Base-by-base conservation (phyloP, 202 grass and related monocot species). In the Thinopyrum obtusiflorum region DNA sequence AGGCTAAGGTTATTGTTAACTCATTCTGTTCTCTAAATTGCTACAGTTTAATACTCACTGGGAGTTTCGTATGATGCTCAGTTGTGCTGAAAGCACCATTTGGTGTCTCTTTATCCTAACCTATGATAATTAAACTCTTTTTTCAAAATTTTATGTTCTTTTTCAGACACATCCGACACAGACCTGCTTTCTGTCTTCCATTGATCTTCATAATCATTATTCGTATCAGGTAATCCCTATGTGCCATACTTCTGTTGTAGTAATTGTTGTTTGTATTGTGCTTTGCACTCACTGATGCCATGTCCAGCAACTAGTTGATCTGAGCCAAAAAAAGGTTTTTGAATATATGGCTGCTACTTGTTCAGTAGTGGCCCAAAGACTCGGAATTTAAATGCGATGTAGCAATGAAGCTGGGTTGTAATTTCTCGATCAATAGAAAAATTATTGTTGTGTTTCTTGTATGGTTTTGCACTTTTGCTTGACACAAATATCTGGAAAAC, bases 161-260 rank as follows among this genome's bases (percentile, higher is more conserved):
- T 81, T 23, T 23, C 87, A 98, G 93, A 98, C 95, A 12, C 95
- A 98, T 86, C 95, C 95, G 66, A 95, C 95, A 68, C 95, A 98
- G 79, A 98, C 93, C 37, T 98, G 95, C 83, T 98, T 98, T 84
- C 63, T 98, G 68, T 98, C 93, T 78, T 94, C 91, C 55, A 92
- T 98, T 83, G 93, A 98, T 92, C 93, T 98, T 82, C 93, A 98
- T 83, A 95, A 94, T 71, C 93, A 95, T 89, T 98, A 93, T 84
- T 92, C 95, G 1, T 97, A 97, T 89, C 95, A 97, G 89, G 95
- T 97, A 70, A 88, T 75, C 32, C 77, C 67, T 57, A 73, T 61
- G 25, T 73, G 51, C 23, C 70, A 36, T 88, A 33, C 53, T 80
- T 83, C 6, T 40, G 32, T 28, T 25, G 62, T 68, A 57, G 47